Evolutionary conservation across 305 asterid genomes (phyloP).

Genomic region (Nicotiana rustica): DNA sequence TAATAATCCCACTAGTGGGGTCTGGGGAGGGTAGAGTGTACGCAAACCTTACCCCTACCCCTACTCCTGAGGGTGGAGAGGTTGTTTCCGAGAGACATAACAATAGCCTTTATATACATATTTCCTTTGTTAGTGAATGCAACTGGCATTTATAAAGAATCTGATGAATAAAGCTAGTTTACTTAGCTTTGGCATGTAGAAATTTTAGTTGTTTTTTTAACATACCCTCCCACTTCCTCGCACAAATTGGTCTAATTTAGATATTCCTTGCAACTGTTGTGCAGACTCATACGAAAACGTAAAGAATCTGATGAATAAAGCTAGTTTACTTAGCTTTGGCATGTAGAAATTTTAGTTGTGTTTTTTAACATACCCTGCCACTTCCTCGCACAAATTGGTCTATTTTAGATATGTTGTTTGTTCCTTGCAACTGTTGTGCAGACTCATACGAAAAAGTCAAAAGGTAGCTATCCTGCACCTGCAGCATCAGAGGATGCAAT

Average conservation of each 20-base stretch:
- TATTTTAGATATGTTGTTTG: conserved; percentile 15
- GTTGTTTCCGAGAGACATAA: not conserved
- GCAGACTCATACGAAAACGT: conserved; percentile 89
- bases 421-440: conserved; percentile 50
- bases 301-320: conserved; percentile 35
- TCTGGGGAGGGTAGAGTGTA: too few relatives aligned
- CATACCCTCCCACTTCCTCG: not conserved
- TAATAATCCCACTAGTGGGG: too few relatives aligned
- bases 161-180: not conserved
- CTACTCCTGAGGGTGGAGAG: too few relatives aligned
- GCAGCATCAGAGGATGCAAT: conserved; percentile 52
- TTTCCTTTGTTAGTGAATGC: too few relatives aligned
- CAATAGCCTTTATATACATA: not conserved
- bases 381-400: not conserved
- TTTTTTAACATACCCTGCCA: not conserved
- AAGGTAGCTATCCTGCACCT: conserved; percentile 46
- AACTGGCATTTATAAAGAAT: not conserved
- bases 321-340: too few relatives aligned
- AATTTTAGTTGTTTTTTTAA: conserved; percentile 18
- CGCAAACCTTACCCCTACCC: too few relatives aligned
- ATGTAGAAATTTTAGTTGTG: too few relatives aligned
- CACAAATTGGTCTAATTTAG: not conserved
- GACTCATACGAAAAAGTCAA: conserved; percentile 86
- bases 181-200: not conserved
- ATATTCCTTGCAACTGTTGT: conserved; percentile 39